Evolutionary conservation across 2,329 filamentous ascomycete species (phyloP).

Genomic region (Teratosphaeria gauchensis): DNA sequence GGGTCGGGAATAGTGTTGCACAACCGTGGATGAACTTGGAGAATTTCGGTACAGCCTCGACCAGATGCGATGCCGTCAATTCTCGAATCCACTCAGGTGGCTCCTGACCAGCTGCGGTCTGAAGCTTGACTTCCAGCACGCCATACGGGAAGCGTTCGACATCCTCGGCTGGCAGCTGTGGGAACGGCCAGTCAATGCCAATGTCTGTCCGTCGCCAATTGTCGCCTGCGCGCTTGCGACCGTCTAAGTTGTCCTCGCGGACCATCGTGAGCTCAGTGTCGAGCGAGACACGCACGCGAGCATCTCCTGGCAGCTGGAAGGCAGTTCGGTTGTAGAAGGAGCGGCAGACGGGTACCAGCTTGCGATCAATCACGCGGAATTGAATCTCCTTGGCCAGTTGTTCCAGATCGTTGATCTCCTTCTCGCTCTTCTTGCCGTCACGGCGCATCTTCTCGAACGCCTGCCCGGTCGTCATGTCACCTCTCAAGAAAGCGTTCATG

Average conservation of each 20-base stretch:
- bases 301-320: conserved; percentile 93
- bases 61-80: conserved; percentile 82
- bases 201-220: conserved; percentile 98
- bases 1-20: conserved; percentile 73
- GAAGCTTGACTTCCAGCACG: conserved; percentile 91
- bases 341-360: conserved; percentile 78
- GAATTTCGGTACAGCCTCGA: conserved; percentile 98
- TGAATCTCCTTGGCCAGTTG: conserved; percentile 85
- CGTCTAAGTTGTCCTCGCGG: conserved; percentile 90
- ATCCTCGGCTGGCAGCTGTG: conserved; percentile 74
- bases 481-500: conserved; percentile 79
- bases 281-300: conserved; percentile 88
- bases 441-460: conserved; percentile 96
- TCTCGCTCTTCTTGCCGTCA: conserved; percentile 86
- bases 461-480: conserved; percentile 72
- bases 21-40: conserved; percentile 98
- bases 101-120: conserved; percentile 90
- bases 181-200: conserved; percentile 90
- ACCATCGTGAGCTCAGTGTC: conserved; percentile 94
- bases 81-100: conserved; percentile 95
- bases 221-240: conserved; percentile 61
- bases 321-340: conserved; percentile 98
- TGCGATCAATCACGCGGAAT: conserved; percentile 80
- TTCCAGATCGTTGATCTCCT: conserved; percentile 85
- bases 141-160: conserved; percentile 91